Percentiles rank a stretch among this genome's conserved stretches.
These are phyloP conservation scores for Marchantia paleacea DNA, from an alignment of 225 moss, liverwort and hornwort genomes.

Conservation along the genomic window DNA sequence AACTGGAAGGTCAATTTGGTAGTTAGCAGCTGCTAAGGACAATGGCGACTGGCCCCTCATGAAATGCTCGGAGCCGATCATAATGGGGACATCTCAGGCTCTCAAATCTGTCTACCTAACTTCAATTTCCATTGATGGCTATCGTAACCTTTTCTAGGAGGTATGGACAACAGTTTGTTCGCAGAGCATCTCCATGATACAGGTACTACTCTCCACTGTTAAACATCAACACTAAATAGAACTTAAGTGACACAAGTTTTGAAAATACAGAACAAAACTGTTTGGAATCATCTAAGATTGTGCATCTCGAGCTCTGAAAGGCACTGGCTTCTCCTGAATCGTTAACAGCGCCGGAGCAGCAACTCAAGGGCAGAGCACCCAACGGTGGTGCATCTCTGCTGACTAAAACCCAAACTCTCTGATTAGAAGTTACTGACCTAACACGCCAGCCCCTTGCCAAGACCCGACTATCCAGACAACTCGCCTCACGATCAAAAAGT, in stretches of 20 bases:
- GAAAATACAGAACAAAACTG: slow-evolving; percentile 33
- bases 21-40: neutral
- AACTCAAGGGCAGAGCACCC: slow-evolving; percentile 21
- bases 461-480: slow-evolving; percentile 17
- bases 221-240: slow-evolving; percentile 15
- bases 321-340: slow-evolving; percentile 17
- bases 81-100: slow-evolving; percentile 8
- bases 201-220: slow-evolving; percentile 21
- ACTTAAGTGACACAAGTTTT: slow-evolving; percentile 8
- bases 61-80: neutral
- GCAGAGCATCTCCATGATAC: slow-evolving; percentile 14
- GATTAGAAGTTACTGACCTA: slow-evolving; percentile 11
- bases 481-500: slow-evolving; percentile 7
- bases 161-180: slow-evolving; percentile 1
- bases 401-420: slow-evolving; percentile 18
- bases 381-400: slow-evolving; percentile 19
- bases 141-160: neutral
- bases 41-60: neutral
- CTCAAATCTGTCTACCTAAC: slow-evolving; percentile 13
- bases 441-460: slow-evolving; percentile 9
- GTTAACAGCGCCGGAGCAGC: slow-evolving; percentile 14
- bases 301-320: slow-evolving; percentile 12
- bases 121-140: slow-evolving; percentile 9
- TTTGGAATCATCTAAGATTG: slow-evolving; percentile 5
- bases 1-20: neutral